These are phyloP conservation scores for Fagopyrum homotropicum DNA, from an alignment of 148 eudicot species.

Conservation along the genomic window DNA sequence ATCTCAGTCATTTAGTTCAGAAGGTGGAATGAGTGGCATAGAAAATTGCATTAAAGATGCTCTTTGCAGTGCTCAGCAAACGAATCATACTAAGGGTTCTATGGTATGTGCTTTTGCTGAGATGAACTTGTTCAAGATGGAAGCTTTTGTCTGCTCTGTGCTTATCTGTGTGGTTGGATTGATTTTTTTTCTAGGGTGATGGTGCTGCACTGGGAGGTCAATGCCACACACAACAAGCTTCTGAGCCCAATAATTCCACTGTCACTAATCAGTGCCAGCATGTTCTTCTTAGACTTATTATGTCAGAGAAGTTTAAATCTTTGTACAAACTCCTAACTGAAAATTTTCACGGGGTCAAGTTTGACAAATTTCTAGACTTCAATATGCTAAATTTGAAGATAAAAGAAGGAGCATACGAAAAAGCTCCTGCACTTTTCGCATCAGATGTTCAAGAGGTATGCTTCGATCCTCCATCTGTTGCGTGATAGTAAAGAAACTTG, in stretches of 20 bases:
- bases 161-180: neutral
- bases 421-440: constrained; percentile 46
- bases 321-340: constrained; percentile 49
- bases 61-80: constrained; percentile 24
- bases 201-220: constrained; percentile 28
- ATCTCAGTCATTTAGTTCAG: constrained; percentile 32
- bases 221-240: constrained; percentile 20
- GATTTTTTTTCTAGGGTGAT: constrained; percentile 28
- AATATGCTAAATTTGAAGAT: constrained; percentile 43
- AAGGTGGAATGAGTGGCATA: constrained; percentile 40
- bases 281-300: constrained; percentile 46
- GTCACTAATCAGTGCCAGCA: constrained; percentile 41
- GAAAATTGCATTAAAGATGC: constrained; percentile 11
- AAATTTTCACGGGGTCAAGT: constrained; percentile 58
- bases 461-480: neutral
- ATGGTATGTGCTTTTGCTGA: constrained; percentile 28
- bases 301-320: constrained; percentile 61
- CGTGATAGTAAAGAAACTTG: neutral
- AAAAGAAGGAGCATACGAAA: constrained; percentile 70
- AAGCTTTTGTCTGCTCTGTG: neutral
- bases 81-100: constrained; percentile 18
- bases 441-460: constrained; percentile 76
- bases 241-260: constrained; percentile 15
- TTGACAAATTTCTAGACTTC: constrained; percentile 50
- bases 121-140: neutral